Conservation (phyloP, 2,329 filamentous ascomycete genomes). For the Rasamsonia emersonii region DNA sequence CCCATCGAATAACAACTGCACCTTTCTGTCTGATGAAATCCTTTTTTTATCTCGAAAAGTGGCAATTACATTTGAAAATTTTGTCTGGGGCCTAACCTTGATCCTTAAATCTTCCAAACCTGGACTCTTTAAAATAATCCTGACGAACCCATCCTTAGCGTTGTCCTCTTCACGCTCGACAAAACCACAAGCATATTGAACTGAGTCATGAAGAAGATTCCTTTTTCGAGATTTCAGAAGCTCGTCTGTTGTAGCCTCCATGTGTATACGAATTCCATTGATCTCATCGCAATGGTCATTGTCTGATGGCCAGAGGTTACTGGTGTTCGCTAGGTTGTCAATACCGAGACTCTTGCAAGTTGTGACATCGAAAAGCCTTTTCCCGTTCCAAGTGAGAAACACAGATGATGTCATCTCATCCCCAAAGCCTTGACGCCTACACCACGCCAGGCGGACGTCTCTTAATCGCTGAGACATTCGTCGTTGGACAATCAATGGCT, state of each 20-base stretch:
- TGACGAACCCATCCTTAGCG: constrained; percentile 22
- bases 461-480: constrained; percentile 60
- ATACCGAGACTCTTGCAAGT: constrained; percentile 63
- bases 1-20: constrained; percentile 67
- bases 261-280: constrained; percentile 53
- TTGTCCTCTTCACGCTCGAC: constrained; percentile 11
- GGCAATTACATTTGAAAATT: constrained; percentile 53
- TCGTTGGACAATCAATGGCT: constrained; percentile 54
- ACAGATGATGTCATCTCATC: constrained; percentile 45
- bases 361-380: constrained; percentile 65
- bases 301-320: constrained; percentile 25
- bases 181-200: constrained; percentile 11
- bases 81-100: constrained; percentile 40
- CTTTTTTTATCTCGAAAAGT: constrained; percentile 51
- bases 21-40: constrained; percentile 43
- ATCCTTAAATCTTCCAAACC: constrained; percentile 44
- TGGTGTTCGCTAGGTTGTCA: constrained; percentile 32
- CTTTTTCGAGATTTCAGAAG: constrained; percentile 37
- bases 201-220: too few relatives aligned
- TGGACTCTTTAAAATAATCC: constrained; percentile 45
- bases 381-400: constrained; percentile 71
- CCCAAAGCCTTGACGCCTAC: constrained; percentile 49
- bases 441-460: constrained; percentile 62
- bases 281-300: constrained; percentile 43
- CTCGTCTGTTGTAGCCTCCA: constrained; percentile 69